Evolutionary conservation across 2,329 filamentous ascomycete genomes (phyloP), one percentile per base, ranked within the genome.

Genomic region (Drechslera avenae): DNA sequence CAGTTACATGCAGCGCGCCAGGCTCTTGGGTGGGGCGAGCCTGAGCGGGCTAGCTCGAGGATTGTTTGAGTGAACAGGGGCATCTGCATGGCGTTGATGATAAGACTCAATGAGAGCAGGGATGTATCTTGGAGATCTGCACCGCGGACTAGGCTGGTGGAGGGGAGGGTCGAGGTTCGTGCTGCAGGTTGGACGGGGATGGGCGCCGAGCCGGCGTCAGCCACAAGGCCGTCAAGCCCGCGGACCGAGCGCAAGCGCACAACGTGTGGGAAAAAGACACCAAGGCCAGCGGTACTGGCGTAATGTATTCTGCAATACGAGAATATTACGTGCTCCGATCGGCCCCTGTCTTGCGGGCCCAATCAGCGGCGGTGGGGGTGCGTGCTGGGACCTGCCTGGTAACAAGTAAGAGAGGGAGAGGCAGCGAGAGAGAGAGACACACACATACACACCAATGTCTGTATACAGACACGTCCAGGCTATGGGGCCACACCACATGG

Each of bases 1-100:
- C 62, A 64, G 64, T 67, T 64, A 63, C 66, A 65, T 69, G 68
- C 62, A 63, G 67, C 64, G 54, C 64, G 37, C 57, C 67, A 70
- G 65, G 65, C 65, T 43, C 52, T 43, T 58, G 69, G 69, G 68
- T 68, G 67, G 66, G 56, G 62, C 60, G 52, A 42, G 39, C 43
- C 60, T 55, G 41, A 59, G 47, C 51, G 31, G 56, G 62, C 56
- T 66, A 66, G 62, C 54, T 43, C 46, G 40, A 42, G 41, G 39
- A 55, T 36, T 58, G 50, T 65, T 60, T 62, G 60, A 58, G 56
- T 54, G 49, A 61, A 59, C 54, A 62, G 64, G 63, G 58, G 56
- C 30, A 49, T 57, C 64, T 64, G 64, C 57, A 64, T 54, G 55
- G 59, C 55, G 58, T 60, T 52, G 54, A 62, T 60, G 61, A 64